phyloP scores from a whole-genome alignment of 768 basidiomycete species.

The Russula ochroleuca region DNA sequence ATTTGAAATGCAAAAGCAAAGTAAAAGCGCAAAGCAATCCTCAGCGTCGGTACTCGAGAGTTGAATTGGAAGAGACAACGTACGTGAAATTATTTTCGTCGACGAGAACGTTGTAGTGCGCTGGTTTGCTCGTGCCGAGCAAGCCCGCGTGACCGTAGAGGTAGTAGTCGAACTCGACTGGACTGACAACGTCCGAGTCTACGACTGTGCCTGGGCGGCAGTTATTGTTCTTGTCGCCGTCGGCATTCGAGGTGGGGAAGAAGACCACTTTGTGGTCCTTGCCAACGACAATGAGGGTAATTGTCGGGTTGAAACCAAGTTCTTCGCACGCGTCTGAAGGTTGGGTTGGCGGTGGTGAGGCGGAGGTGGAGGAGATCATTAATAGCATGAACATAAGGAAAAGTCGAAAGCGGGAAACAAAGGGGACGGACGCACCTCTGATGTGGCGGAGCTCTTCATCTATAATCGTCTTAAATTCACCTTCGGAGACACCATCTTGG shows the following conservation, averaged over 20 bases:
- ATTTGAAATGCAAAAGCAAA: no score
- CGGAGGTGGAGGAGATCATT: neutral
- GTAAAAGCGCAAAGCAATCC: neutral
- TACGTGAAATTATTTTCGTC: constrained; percentile 60
- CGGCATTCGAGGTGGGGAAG: constrained; percentile 39
- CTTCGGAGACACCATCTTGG: constrained; percentile 51
- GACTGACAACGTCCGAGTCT: constrained; percentile 62
- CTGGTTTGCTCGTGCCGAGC: constrained; percentile 48
- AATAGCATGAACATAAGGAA: neutral
- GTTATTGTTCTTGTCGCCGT: constrained; percentile 49
- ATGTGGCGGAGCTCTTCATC: constrained; percentile 51
- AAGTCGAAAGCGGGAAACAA: neutral
- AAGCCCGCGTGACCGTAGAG: constrained; percentile 67
- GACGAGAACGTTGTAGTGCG: constrained; percentile 50
- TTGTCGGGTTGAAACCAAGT: constrained; percentile 53
- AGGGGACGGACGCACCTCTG: constrained; percentile 41
- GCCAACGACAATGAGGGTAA: constrained; percentile 75
- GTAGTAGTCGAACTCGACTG: constrained; percentile 71
- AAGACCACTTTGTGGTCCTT: constrained; percentile 68
- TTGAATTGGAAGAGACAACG: constrained; percentile 15
- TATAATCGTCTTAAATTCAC: constrained; percentile 47
- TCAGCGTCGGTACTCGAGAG: neutral
- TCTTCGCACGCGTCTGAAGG: constrained; percentile 55
- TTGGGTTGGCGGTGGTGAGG: neutral
- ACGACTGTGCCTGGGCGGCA: constrained; percentile 73